phyloP scores from a whole-genome alignment of 2,329 filamentous ascomycete species.

The Emmonsiellopsis sp. region DNA sequence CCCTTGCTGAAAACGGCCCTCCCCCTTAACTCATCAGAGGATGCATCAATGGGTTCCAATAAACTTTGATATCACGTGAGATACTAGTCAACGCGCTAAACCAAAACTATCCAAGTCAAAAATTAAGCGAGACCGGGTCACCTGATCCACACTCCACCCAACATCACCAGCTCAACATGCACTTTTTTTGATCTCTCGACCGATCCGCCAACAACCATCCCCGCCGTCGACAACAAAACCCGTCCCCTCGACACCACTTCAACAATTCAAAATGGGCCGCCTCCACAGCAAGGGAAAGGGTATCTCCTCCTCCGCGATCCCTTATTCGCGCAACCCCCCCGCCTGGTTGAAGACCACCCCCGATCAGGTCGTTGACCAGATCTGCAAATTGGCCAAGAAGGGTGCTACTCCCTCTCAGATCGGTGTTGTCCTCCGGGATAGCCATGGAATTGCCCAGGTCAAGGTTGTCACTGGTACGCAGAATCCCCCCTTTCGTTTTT shows the following conservation, averaged over 20 bases:
- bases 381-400: constrained; percentile 98
- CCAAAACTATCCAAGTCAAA: background rate
- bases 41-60: background rate
- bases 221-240: constrained; percentile 1
- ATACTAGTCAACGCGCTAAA: background rate
- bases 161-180: background rate
- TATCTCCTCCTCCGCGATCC: constrained; percentile 89
- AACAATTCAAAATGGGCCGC: constrained; percentile 63
- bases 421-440: constrained; percentile 96
- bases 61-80: background rate
- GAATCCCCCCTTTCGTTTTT: too few relatives aligned
- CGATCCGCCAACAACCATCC: background rate
- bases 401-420: constrained; percentile 98
- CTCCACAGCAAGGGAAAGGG: constrained; percentile 99
- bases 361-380: constrained; percentile 97
- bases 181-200: background rate
- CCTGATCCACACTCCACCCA: constrained; percentile 6
- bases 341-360: constrained; percentile 98
- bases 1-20: background rate
- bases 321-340: constrained; percentile 88
- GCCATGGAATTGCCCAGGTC: constrained; percentile 95
- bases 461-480: constrained; percentile 87
- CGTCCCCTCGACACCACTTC: constrained; percentile 7
- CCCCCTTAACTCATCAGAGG: background rate
- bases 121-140: constrained; percentile 1